Evolutionary conservation across 176 grass and related monocot species (phyloP).

Genomic region (Rhynchospora breviuscula): DNA sequence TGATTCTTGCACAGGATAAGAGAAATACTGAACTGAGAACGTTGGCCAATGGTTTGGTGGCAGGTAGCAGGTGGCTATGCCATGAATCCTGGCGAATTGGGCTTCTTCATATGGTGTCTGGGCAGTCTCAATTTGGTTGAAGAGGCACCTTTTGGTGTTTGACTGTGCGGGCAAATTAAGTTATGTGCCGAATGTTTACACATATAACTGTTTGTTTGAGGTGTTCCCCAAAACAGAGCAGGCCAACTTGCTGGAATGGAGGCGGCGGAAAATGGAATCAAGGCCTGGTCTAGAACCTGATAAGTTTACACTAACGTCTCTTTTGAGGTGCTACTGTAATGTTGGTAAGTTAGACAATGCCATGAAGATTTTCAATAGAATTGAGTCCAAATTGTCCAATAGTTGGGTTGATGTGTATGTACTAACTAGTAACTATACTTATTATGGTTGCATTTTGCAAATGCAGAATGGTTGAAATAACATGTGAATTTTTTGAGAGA

Average conservation of each 20-base stretch:
- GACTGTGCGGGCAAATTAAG: conserved; percentile 39
- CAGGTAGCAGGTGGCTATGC: conserved; percentile 27
- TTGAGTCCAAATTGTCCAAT: conserved; percentile 40
- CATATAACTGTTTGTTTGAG: conserved; percentile 75
- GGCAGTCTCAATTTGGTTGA: conserved; percentile 43
- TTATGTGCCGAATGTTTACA: conserved; percentile 66
- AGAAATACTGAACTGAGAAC: conserved; percentile 33
- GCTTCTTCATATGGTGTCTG: conserved; percentile 68
- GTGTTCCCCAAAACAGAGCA: conserved; percentile 49
- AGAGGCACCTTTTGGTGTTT: conserved; percentile 43
- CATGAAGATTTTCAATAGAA: conserved; percentile 44
- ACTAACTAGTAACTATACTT: conserved; percentile 63
- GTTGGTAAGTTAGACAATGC: conserved; percentile 35
- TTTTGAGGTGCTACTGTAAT: conserved; percentile 68
- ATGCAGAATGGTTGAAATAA: conserved; percentile 54
- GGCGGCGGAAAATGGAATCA: conserved; percentile 54
- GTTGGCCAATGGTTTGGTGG: conserved; percentile 36
- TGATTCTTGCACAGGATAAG: conserved; percentile 39
- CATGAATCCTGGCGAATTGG: conserved; percentile 67
- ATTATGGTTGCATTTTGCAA: conserved; percentile 63
- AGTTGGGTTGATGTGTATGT: conserved; percentile 67
- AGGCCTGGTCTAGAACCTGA: conserved; percentile 33
- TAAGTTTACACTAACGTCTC: conserved; percentile 69
- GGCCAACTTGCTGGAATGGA: conserved; percentile 34
- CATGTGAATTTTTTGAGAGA: conserved; percentile 43